Evolutionary conservation across 768 basidiomycete species (phyloP).

Genomic region (Termitomyces sp.): DNA sequence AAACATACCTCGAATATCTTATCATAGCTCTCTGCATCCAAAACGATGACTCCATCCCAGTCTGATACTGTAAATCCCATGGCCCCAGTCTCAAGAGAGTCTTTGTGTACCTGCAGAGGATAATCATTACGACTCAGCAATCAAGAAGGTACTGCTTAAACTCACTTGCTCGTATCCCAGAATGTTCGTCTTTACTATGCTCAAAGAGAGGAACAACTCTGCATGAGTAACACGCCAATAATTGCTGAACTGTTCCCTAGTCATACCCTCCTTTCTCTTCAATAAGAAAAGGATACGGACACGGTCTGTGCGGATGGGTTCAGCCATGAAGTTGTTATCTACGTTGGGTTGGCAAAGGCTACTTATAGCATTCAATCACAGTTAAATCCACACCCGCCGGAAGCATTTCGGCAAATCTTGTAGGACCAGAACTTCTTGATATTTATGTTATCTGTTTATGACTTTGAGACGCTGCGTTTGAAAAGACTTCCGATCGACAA

Average conservation of each 20-base stretch:
- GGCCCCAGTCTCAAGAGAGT: conserved; percentile 2
- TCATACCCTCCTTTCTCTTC: conserved; percentile 25
- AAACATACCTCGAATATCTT: conserved; percentile 26
- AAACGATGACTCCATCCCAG: conserved; percentile 27
- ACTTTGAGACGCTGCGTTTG: no score
- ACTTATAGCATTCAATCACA: no score
- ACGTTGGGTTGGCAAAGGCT: no score
- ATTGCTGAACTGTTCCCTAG: conserved; percentile 27
- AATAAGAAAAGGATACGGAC: conserved; percentile 25
- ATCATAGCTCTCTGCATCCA: conserved; percentile 31
- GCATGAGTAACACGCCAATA: conserved; percentile 30
- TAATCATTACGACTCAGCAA: neutral
- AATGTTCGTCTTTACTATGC: conserved; percentile 30
- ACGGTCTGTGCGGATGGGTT: conserved; percentile 23
- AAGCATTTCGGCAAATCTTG: no score
- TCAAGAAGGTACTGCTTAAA: neutral
- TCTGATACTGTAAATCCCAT: conserved; percentile 19
- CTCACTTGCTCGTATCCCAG: conserved; percentile 31
- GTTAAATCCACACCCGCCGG: no score
- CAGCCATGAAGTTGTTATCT: neutral
- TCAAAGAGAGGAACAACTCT: conserved; percentile 25
- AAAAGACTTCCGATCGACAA: no score
- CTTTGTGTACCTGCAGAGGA: conserved; percentile 19
- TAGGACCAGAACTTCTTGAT: no score
- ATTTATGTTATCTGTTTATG: no score